Evolutionary conservation across 2,329 filamentous ascomycete species (phyloP).

Genomic region (Xenosphaeropsis pyriputrescens): DNA sequence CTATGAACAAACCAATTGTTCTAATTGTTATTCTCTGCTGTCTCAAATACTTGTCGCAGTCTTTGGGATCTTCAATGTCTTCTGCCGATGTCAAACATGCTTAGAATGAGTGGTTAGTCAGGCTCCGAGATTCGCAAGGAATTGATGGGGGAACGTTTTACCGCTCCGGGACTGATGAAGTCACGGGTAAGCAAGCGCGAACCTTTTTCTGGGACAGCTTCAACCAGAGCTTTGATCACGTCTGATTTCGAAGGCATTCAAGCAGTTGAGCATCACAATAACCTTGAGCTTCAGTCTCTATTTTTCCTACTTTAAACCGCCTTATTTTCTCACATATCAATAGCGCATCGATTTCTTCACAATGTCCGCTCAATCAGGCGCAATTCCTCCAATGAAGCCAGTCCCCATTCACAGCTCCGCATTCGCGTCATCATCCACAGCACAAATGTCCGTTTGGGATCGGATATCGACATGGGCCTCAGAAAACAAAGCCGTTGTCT

Average conservation of each 20-base stretch:
- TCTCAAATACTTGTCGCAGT: too few relatives aligned
- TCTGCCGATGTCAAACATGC: too few relatives aligned
- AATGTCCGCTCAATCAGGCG: constrained; percentile 2
- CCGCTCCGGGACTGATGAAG: too few relatives aligned
- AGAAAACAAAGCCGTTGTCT: constrained; percentile 90
- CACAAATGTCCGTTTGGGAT: constrained; percentile 45
- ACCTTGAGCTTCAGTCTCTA: constrained; percentile 1
- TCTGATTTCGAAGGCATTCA: background rate
- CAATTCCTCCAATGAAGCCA: constrained; percentile 1
- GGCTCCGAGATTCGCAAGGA: too few relatives aligned
- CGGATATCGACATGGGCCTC: constrained; percentile 82
- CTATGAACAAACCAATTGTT: too few relatives aligned
- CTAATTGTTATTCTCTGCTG: too few relatives aligned
- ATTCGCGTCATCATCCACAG: constrained; percentile 17
- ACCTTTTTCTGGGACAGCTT: constrained; percentile 3
- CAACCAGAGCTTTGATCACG: constrained; percentile 1
- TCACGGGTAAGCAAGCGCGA: constrained; percentile 1
- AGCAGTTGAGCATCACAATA: constrained; percentile 1
- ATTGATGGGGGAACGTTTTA: too few relatives aligned
- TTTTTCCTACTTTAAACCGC: constrained; percentile 1
- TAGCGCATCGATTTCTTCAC: constrained; percentile 2
- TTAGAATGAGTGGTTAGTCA: too few relatives aligned
- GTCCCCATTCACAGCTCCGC: constrained; percentile 8
- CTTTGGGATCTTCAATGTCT: too few relatives aligned
- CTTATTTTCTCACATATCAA: constrained; percentile 2